These are phyloP conservation scores for Chlorella sp. DNA, from an alignment of 139 green algal species.

Conservation along the genomic window DNA sequence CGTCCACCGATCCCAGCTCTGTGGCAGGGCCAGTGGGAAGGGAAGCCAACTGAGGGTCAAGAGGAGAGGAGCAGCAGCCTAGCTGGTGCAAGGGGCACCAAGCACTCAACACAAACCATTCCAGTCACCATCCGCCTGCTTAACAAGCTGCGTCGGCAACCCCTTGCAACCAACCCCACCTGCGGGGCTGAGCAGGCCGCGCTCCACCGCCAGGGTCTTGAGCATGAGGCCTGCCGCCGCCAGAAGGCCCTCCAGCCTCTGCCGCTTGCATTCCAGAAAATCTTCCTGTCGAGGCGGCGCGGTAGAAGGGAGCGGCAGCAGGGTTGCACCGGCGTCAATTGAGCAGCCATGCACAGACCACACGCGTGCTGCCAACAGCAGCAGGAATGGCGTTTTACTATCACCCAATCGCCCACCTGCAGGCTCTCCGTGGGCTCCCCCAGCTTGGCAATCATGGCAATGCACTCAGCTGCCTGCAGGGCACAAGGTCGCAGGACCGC, in stretches of 20 bases:
- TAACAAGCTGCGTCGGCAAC: too few species aligned
- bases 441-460: constrained; percentile 83
- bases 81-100: too few species aligned
- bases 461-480: constrained; percentile 65
- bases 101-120: too few species aligned
- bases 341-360: too few species aligned
- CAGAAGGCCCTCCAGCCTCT: constrained; percentile 69
- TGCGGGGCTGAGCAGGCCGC: constrained; percentile 24
- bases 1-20: constrained; percentile 33
- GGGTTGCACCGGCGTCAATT: too few species aligned
- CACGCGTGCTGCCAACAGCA: too few species aligned
- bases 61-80: too few species aligned
- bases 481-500: too few species aligned
- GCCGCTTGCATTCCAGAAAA: constrained; percentile 73
- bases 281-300: constrained; percentile 59
- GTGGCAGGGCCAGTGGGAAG: neutral
- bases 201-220: constrained; percentile 57
- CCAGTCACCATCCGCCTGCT: too few species aligned
- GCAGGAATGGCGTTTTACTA: too few species aligned
- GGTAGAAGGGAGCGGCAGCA: too few species aligned
- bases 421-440: constrained; percentile 80
- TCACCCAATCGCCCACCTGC: constrained; percentile 75
- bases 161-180: constrained; percentile 17
- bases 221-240: constrained; percentile 53
- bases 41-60: too few species aligned